Evolutionary conservation across 1,284 basidiomycete species (phyloP).

Genomic region (Ganoderma meredithae): DNA sequence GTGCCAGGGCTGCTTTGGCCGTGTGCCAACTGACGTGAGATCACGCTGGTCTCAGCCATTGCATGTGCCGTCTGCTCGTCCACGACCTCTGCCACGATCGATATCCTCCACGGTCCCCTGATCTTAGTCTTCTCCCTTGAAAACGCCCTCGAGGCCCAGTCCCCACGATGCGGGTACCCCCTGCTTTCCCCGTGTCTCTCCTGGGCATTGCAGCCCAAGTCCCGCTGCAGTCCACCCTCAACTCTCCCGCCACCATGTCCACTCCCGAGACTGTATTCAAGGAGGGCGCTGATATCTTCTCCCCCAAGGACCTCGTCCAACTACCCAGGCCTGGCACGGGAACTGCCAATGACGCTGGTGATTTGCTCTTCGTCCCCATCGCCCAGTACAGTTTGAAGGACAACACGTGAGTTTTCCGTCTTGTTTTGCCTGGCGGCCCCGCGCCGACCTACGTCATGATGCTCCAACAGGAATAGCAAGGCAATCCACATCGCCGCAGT

Average conservation of each 20-base stretch:
- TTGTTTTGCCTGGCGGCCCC: background rate
- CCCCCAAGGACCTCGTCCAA: slow-evolving; percentile 75
- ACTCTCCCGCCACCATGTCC: slow-evolving; percentile 27
- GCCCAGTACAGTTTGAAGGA: slow-evolving; percentile 74
- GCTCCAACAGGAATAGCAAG: slow-evolving; percentile 65
- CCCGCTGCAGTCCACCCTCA: slow-evolving; percentile 46
- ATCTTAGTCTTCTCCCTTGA: background rate
- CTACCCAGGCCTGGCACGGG: slow-evolving; percentile 76
- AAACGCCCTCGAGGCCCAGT: slow-evolving; percentile 5
- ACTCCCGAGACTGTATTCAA: slow-evolving; percentile 59
- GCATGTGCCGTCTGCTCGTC: background rate
- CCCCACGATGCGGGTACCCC: slow-evolving; percentile 46
- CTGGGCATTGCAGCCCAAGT: slow-evolving; percentile 62
- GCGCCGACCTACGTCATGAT: background rate
- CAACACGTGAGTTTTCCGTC: slow-evolving; percentile 63
- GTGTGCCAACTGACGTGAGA: background rate
- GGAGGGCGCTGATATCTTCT: slow-evolving; percentile 63
- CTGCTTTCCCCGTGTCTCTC: slow-evolving; percentile 44
- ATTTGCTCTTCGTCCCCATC: slow-evolving; percentile 71
- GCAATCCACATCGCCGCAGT: slow-evolving; percentile 69
- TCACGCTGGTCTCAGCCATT: slow-evolving; percentile 4
- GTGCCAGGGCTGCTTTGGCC: background rate
- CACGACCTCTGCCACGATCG: slow-evolving; percentile 26
- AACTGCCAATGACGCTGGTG: slow-evolving; percentile 69
- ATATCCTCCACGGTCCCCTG: slow-evolving; percentile 23